Evolutionary conservation across 1,284 basidiomycete genomes (phyloP).

Genomic region (Leccinum laetum): DNA sequence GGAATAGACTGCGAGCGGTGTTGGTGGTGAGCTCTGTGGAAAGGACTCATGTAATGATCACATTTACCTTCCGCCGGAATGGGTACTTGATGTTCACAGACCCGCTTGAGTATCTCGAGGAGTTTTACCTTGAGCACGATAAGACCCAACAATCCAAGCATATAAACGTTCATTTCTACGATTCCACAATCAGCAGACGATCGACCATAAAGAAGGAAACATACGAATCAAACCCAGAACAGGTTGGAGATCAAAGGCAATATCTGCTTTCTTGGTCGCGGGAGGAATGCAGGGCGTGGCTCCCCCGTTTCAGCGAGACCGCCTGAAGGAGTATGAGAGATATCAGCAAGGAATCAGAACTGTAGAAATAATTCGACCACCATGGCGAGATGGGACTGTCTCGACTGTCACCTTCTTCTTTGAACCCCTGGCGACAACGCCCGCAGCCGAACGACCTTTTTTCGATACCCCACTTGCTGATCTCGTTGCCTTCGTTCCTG

Average conservation of each 20-base stretch:
- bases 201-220: background rate
- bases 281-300: slow-evolving; percentile 7
- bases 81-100: slow-evolving; percentile 45
- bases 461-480: slow-evolving; percentile 21
- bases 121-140: slow-evolving; percentile 55
- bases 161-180: slow-evolving; percentile 55
- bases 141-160: slow-evolving; percentile 66
- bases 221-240: slow-evolving; percentile 21
- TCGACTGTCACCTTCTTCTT: slow-evolving; percentile 19
- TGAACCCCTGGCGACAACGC: slow-evolving; percentile 13
- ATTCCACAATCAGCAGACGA: slow-evolving; percentile 1
- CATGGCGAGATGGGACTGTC: slow-evolving; percentile 42
- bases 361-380: slow-evolving; percentile 29
- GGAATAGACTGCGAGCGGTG: slow-evolving; percentile 54
- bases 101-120: slow-evolving; percentile 45
- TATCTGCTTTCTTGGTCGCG: slow-evolving; percentile 18
- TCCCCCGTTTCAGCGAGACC: slow-evolving; percentile 36
- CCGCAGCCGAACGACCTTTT: slow-evolving; percentile 24
- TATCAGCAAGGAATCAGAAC: background rate
- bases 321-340: slow-evolving; percentile 32
- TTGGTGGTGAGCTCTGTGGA: background rate
- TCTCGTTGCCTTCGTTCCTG: slow-evolving; percentile 7
- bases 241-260: slow-evolving; percentile 39
- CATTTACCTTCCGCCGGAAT: slow-evolving; percentile 50
- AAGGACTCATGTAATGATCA: background rate